A percentile compares a stretch with the other conserved stretches of the same genome.
Conservation (phyloP, 495 filamentous ascomycete species). For the Hypomontagnella submonticulosa region DNA sequence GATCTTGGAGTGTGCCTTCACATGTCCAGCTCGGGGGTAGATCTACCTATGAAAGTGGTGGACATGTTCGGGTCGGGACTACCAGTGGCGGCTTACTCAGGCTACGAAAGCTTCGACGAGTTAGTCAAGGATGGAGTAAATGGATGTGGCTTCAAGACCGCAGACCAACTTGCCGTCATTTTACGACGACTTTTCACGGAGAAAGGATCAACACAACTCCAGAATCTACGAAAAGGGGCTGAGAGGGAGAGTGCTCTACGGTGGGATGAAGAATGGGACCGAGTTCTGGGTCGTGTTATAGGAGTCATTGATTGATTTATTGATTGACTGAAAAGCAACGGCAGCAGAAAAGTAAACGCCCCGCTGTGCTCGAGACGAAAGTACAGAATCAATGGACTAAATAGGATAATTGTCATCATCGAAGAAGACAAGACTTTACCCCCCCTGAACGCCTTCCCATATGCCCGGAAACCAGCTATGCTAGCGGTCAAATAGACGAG, state of each 20-base stretch:
- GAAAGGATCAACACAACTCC: conserved; percentile 60
- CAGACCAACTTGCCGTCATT: conserved; percentile 66
- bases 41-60: conserved; percentile 99
- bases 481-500: conserved; percentile 12
- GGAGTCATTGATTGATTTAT: conserved; percentile 60
- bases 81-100: conserved; percentile 86
- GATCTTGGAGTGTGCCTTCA: conserved; percentile 93
- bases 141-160: conserved; percentile 80
- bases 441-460: conserved; percentile 11
- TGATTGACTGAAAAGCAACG: too few relatives aligned
- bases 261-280: conserved; percentile 97
- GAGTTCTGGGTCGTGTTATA: conserved; percentile 76
- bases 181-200: conserved; percentile 71
- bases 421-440: neutral
- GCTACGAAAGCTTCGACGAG: conserved; percentile 87
- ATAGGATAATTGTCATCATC: conserved; percentile 10
- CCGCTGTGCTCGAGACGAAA: neutral
- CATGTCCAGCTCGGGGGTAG: conserved; percentile 90
- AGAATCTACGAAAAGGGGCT: conserved; percentile 75
- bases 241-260: conserved; percentile 76
- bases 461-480: conserved; percentile 19
- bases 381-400: conserved; percentile 7
- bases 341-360: neutral
- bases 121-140: conserved; percentile 87
- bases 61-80: conserved; percentile 97